A percentile compares a stretch with the other conserved stretches of the same genome.
phyloP scores from a whole-genome alignment of 768 basidiomycete species.

The Clitopilus hobsonii region DNA sequence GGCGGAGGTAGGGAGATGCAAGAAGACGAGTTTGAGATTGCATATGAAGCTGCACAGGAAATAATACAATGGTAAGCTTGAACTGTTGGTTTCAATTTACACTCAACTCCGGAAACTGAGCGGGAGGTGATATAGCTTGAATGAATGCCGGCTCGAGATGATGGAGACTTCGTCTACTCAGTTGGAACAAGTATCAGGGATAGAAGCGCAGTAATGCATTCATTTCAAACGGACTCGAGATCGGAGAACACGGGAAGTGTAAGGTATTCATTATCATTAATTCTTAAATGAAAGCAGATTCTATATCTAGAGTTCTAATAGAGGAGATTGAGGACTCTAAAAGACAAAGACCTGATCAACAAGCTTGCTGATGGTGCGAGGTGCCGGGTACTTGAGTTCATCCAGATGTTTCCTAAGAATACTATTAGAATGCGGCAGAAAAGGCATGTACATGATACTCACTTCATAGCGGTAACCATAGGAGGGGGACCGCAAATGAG shows the following conservation, averaged over 20 bases:
- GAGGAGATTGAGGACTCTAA: conserved; percentile 19
- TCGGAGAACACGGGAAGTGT: too few species aligned
- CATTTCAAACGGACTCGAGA: too few species aligned
- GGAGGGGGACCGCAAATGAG: conserved; percentile 77
- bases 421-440: conserved; percentile 4
- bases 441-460: conserved; percentile 6
- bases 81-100: neutral
- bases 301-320: neutral
- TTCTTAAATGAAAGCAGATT: conserved; percentile 1
- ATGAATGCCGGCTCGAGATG: conserved; percentile 64
- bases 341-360: conserved; percentile 67
- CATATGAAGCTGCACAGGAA: conserved; percentile 55
- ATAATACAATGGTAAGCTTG: conserved; percentile 55
- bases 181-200: conserved; percentile 19
- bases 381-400: conserved; percentile 82
- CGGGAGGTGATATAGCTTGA: conserved; percentile 36
- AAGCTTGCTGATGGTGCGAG: conserved; percentile 89
- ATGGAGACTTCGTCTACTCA: conserved; percentile 50
- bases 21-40: conserved; percentile 63
- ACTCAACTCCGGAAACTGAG: neutral
- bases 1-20: conserved; percentile 41
- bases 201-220: conserved; percentile 9
- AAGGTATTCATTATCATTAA: neutral
- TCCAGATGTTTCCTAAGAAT: conserved; percentile 75
- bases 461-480: conserved; percentile 54